Evolutionary conservation across 2,329 filamentous ascomycete genomes (phyloP).

Genomic region (Xylariaceae sp.): DNA sequence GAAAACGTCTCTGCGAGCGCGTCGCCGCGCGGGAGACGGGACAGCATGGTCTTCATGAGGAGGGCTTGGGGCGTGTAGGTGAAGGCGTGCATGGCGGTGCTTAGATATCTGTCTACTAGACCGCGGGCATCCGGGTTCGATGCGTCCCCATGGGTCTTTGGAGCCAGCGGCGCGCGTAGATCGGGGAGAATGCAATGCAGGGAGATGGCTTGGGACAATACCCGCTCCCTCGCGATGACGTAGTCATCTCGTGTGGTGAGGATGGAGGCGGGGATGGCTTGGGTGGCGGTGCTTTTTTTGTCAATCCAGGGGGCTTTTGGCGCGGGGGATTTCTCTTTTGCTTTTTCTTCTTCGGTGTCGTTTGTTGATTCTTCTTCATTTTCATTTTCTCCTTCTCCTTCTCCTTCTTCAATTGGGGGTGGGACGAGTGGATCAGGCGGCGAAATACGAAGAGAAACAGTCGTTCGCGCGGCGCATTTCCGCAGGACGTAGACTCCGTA

Average conservation of each 20-base stretch:
- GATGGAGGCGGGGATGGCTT: slow-evolving; percentile 12
- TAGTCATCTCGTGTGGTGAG: slow-evolving; percentile 1
- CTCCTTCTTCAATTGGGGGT: not conserved
- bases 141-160: not conserved
- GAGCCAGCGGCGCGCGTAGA: not conserved
- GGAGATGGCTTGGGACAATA: slow-evolving; percentile 17
- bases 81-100: slow-evolving; percentile 22
- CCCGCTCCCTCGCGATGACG: slow-evolving; percentile 21
- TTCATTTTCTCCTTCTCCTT: not conserved
- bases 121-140: not conserved
- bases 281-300: too few relatives aligned
- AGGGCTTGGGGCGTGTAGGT: slow-evolving; percentile 24
- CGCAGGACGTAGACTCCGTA: slow-evolving; percentile 16
- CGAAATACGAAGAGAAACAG: slow-evolving; percentile 7
- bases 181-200: slow-evolving; percentile 5
- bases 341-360: too few relatives aligned
- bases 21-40: slow-evolving; percentile 5
- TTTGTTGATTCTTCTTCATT: too few relatives aligned
- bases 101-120: slow-evolving; percentile 21
- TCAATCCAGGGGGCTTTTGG: too few relatives aligned
- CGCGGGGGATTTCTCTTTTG: too few relatives aligned
- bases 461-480: slow-evolving; percentile 10
- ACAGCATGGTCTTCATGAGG: slow-evolving; percentile 19
- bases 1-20: slow-evolving; percentile 10
- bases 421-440: slow-evolving; percentile 9